Base-by-base conservation (phyloP, 345 rosid species). In the Corchorus capsularis region DNA sequence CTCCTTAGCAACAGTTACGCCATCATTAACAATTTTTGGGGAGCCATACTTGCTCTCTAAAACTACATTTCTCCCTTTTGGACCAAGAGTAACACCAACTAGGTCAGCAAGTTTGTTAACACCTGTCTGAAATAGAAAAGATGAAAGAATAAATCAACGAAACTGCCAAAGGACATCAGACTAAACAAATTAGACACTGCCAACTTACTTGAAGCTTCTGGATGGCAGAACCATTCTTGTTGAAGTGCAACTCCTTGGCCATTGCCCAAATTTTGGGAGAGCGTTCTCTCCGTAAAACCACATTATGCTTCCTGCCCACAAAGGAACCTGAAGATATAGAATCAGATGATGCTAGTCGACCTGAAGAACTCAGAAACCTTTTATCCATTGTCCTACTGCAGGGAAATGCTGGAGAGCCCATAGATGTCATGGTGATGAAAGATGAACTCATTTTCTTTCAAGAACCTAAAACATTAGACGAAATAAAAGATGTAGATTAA, bases 21-120 rank as follows among this genome's bases (percentile, higher is more conserved):
- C 99, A 71, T 96, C 99, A 73, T 92, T 96, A 45, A 96, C 98
- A 78, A 96, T 96, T 88, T 89, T 93, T 0, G 98, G 99, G 69
- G 99, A 94, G 14, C 98, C 99, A 77, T 93, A 93, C 83, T 93
- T 93, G 95, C 98, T 96, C 87, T 96, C 98, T 16, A 96, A 91
- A 72, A 93, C 99, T 82, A 93, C 99, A 79, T 96, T 96, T 71
- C 99, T 83, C 34, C 99, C 97, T 77, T 94, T 91, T 4, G 97
- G 99, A 68, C 98, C 99, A 66, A 91, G 97, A 5, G 98, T 96
- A 71, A 93, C 98, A 74, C 99, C 98, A 57, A 96, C 98, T 52
- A 96, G 75, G 81, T 96, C 98, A 5, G 99, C 99, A 63, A 96
- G 99, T 85, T 91, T 93, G 93, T 96, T 96, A 41, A 93, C 99